These are phyloP conservation scores for Clavariopsis aquatica DNA, from an alignment of 495 filamentous ascomycete genomes.

Conservation along the genomic window DNA sequence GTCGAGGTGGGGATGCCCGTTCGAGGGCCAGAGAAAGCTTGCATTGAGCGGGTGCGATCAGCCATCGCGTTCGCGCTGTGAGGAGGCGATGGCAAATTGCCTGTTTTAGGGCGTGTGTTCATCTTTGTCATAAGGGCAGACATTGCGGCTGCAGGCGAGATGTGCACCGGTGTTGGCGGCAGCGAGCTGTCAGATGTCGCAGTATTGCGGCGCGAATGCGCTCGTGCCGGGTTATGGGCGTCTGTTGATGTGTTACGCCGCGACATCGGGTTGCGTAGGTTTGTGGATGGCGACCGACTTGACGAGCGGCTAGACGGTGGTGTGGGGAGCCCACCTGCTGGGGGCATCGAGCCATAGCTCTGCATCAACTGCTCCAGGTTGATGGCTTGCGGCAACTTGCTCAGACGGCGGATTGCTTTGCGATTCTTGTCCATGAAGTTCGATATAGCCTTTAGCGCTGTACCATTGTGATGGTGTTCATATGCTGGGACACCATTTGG, in stretches of 20 bases:
- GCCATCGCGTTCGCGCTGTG: conserved; percentile 1
- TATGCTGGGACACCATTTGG: conserved; percentile 31
- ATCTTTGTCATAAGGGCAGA: conserved; percentile 5
- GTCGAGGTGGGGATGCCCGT: not conserved
- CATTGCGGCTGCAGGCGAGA: conserved; percentile 7
- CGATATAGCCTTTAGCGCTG: conserved; percentile 49
- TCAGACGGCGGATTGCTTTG: conserved; percentile 51
- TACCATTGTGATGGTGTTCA: conserved; percentile 47
- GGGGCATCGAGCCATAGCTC: not conserved
- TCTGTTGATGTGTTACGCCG: not conserved
- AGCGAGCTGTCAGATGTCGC: conserved; percentile 9
- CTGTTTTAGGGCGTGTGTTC: conserved; percentile 4
- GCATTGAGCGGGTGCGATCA: conserved; percentile 3
- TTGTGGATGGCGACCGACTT: conserved; percentile 4
- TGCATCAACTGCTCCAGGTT: conserved; percentile 19
- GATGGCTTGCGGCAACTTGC: conserved; percentile 27
- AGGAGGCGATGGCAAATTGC: not conserved
- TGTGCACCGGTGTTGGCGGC: not conserved
- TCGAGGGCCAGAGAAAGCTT: not conserved
- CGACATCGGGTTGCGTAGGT: not conserved
- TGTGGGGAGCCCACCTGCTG: not conserved
- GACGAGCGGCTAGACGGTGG: conserved; percentile 11
- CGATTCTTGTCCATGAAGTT: conserved; percentile 51
- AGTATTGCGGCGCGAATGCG: not conserved
- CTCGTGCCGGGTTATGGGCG: not conserved